Base-by-base conservation (phyloP, 2,329 filamentous ascomycete species). In the Calonectria hawksworthii region DNA sequence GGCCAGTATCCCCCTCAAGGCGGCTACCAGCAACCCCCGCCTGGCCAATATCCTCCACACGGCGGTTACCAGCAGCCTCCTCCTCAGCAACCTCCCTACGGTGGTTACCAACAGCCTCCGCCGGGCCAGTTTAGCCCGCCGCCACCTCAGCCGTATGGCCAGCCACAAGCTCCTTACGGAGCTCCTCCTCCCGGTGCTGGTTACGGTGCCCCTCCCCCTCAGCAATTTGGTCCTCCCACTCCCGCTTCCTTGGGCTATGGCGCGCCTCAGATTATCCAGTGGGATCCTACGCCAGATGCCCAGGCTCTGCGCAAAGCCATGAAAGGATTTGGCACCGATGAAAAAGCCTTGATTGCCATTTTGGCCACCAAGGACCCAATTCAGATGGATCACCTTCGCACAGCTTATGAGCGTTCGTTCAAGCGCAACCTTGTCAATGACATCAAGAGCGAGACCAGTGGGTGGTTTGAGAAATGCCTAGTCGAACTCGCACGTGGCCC, bases 241-340 rank as follows among this genome's bases (percentile, higher is more conserved):
- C 90, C 91, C 14, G 91, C 95, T 0, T 94, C 94, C 0, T 85
- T 90, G 0, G 96, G 96, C 44, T 98, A 98, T 81, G 92, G 92
- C 3, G 90, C 93, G 0, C 91, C 92, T 16, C 94, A 94, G 80
- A 87, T 91, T 59, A 94, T 95, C 54, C 89, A 91, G 36, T 93
- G 90, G 88, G 93, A 98, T 77, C 93, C 92, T 63, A 89, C 87
- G 4, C 86, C 88, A 16, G 93, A 97, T 79, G 94, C 95, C 0
- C 91, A 95, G 72, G 91, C 89, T 5, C 87, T 98, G 28, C 92
- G 95, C 68, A 90, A 90, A 79, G 95, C 96, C 2, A 98, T 98
- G 95, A 98, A 98, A 85, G 96, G 96, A 0, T 95, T 98, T 76
- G 96, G 96, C 41, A 98, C 96, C 0, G 92, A 99, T 81, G 96